Base-by-base conservation (phyloP, 139 green algal species). In the Chlamydomonas schloesseri region DNA sequence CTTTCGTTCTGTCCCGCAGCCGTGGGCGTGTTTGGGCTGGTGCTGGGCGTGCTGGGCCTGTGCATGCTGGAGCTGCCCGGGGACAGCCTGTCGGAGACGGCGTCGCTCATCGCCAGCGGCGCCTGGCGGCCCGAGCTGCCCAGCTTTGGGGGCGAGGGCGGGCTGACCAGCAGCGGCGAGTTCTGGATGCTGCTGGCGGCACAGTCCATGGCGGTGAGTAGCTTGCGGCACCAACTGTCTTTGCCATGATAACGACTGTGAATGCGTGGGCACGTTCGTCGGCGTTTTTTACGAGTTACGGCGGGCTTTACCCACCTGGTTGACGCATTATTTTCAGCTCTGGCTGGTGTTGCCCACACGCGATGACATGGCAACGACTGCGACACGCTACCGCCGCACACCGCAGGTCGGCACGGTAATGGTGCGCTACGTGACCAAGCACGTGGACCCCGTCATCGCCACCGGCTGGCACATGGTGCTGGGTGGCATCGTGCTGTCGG, bases 391-490 rank as follows among this genome's bases (percentile, higher is more conserved):
- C 42, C 42, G 42, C 5, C 42, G 6, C 42, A 8, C 42, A 50
- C 42, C 20, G 26, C 34, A 74, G 60, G 13, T 82, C 2, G 77
- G 60, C 60, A 89, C 76, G 17, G 60, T 73, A 9, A 83, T 83
- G 78, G 79, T 85, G 42, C 79, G 91, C n/a, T 95, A 90, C 75
- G 96, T 98, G 42, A 96, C 89, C 53, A 91, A 92, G 73, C 93
- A 97, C 78, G 85, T 87, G 29, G 98, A 99, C 90, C 96, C 98
- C 13, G 92, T 99, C 17, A 95, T 97, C 88, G 98, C 98, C 5
- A 99, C 97, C 20, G 98, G 97, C 3, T 99, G 95, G 95, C 98
- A 99, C 91, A 99, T 99, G 97, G 79, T 99, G 36, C 88, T 99
- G 15, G 98, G 98, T 18, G 96, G 96, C 6, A 29, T 97, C 0